Evolutionary conservation across 1,284 basidiomycete genomes (phyloP).

Genomic region (Cutaneotrichosporon cutaneum): DNA sequence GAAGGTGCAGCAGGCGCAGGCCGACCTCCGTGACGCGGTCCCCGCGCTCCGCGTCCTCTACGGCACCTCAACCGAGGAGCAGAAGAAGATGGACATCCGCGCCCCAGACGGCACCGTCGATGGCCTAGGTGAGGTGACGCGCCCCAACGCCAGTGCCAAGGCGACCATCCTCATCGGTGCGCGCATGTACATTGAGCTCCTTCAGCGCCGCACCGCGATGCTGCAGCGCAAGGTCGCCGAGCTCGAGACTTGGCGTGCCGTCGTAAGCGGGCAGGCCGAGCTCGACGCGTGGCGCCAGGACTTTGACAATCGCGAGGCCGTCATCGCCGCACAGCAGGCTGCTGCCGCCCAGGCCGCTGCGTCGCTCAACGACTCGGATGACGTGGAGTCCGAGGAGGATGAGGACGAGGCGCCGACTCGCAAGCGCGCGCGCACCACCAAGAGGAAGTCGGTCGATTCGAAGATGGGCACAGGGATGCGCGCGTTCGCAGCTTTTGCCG

Average conservation of each 20-base stretch:
- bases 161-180: conserved; percentile 52
- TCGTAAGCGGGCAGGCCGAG: conserved; percentile 40
- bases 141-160: conserved; percentile 52
- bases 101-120: conserved; percentile 49
- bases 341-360: conserved; percentile 24
- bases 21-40: conserved; percentile 51
- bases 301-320: conserved; percentile 39
- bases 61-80: conserved; percentile 49
- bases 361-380: conserved; percentile 30
- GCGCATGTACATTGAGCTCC: conserved; percentile 50
- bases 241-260: conserved; percentile 38
- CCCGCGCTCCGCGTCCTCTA: conserved; percentile 51
- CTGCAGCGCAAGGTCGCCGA: conserved; percentile 42
- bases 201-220: conserved; percentile 43
- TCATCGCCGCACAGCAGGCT: conserved; percentile 29
- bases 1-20: conserved; percentile 52
- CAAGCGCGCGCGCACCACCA: conserved; percentile 27
- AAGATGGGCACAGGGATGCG: conserved; percentile 27
- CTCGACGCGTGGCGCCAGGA: conserved; percentile 36
- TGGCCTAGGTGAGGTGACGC: conserved; percentile 49
- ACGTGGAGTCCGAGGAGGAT: conserved; percentile 35
- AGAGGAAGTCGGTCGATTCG: conserved; percentile 18
- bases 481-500: conserved; percentile 48
- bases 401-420: conserved; percentile 30
- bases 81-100: conserved; percentile 42